Evolutionary conservation across 2,329 filamentous ascomycete species (phyloP).

Genomic region (Pyrenophora tritici-repentis): DNA sequence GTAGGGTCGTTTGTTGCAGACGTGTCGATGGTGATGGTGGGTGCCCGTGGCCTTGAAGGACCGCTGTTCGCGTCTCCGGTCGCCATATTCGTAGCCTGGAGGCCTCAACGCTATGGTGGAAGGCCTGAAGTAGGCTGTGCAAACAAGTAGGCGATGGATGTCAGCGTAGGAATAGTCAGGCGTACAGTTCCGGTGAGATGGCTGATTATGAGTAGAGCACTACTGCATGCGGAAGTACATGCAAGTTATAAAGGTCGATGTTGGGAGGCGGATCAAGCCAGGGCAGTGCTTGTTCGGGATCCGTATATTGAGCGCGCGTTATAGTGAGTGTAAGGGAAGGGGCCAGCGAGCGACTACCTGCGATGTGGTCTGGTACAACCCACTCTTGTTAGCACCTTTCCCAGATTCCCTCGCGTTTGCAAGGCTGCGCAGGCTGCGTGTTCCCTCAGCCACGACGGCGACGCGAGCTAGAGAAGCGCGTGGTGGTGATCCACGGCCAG

Average conservation of each 20-base stretch:
- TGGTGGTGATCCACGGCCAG: background rate
- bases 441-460: conserved; percentile 1
- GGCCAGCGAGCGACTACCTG: conserved; percentile 5
- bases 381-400: background rate
- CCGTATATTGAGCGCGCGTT: background rate
- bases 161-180: conserved; percentile 33
- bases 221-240: conserved; percentile 29
- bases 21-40: conserved; percentile 59
- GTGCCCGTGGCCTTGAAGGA: conserved; percentile 50
- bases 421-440: background rate
- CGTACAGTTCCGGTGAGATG: conserved; percentile 36
- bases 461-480: background rate
- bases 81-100: conserved; percentile 35
- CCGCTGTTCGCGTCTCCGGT: conserved; percentile 35
- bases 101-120: conserved; percentile 16
- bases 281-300: background rate
- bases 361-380: background rate
- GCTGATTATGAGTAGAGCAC: conserved; percentile 16
- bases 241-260: conserved; percentile 11
- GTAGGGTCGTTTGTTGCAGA: conserved; percentile 49
- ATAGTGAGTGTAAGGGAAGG: conserved; percentile 3
- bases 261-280: conserved; percentile 7
- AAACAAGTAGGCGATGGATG: conserved; percentile 25
- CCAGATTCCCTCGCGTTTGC: background rate
- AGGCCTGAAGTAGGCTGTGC: conserved; percentile 5